phyloP scores from a whole-genome alignment of 176 grass and related monocot species.

The Aegilops tauschii region DNA sequence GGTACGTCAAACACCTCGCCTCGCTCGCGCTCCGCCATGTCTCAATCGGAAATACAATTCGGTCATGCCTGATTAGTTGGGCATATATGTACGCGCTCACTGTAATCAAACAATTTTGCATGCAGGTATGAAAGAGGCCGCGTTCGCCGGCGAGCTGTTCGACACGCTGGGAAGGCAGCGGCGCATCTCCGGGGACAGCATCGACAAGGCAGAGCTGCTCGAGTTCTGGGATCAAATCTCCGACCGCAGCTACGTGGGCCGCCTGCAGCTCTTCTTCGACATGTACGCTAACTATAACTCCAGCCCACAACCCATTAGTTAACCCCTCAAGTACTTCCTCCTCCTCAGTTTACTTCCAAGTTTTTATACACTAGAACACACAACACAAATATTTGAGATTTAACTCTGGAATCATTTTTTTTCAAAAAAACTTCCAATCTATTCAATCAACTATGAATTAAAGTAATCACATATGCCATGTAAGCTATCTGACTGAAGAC shows the following conservation, averaged over 20 bases:
- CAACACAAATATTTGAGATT: no score
- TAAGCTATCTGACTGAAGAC: no score
- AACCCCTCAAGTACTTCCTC: no score
- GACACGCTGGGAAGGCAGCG: constrained; percentile 62
- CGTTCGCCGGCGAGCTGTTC: constrained; percentile 81
- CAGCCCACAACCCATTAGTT: not conserved
- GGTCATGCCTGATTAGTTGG: not conserved
- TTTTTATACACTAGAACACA: no score
- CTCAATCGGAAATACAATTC: not conserved
- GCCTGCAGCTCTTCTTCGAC: constrained; percentile 91
- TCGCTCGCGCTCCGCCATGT: not conserved
- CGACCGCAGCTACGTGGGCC: constrained; percentile 66
- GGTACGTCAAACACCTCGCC: constrained; percentile 27
- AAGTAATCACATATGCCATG: no score
- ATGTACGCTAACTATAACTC: constrained; percentile 27
- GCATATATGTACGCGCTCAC: not conserved
- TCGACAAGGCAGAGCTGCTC: constrained; percentile 66
- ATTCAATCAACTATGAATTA: no score
- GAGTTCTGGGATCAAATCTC: constrained; percentile 91
- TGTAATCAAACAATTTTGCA: not conserved
- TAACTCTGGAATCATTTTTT: no score
- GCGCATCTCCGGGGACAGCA: constrained; percentile 55
- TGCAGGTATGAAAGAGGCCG: constrained; percentile 67
- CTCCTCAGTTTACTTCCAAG: no score
- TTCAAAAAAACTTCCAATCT: no score